These are phyloP conservation scores for Ganoderma lingzhi DNA, from an alignment of 1,284 basidiomycete genomes.

Conservation along the genomic window DNA sequence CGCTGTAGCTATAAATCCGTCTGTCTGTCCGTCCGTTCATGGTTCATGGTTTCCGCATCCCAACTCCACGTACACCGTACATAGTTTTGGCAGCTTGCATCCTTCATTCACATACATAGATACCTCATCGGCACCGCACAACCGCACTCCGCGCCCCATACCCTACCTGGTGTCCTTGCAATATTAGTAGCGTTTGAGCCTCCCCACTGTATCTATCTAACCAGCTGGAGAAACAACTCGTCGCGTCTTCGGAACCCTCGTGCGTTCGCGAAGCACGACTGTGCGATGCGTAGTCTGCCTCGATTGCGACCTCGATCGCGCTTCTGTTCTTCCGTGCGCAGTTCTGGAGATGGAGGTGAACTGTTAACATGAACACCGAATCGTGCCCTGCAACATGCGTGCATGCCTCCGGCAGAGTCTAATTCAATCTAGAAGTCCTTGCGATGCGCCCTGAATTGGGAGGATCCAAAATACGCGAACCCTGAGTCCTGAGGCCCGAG, in stretches of 20 bases:
- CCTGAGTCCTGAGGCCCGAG: not conserved
- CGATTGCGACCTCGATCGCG: not conserved
- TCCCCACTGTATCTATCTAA: constrained; percentile 26
- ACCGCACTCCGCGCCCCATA: constrained; percentile 15
- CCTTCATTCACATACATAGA: constrained; percentile 15
- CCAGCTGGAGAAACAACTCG: not conserved
- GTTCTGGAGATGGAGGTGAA: not conserved
- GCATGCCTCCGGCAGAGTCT: not conserved
- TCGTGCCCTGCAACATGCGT: not conserved
- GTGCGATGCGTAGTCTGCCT: not conserved
- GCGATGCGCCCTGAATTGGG: not conserved
- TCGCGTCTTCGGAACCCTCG: not conserved
- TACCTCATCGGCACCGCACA: constrained; percentile 22
- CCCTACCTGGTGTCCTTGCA: constrained; percentile 28
- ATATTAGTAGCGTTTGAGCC: constrained; percentile 17
- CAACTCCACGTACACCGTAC: constrained; percentile 19
- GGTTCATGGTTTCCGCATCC: not conserved
- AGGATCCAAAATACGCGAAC: not conserved
- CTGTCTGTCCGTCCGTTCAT: too few relatives aligned
- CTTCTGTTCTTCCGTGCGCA: not conserved
- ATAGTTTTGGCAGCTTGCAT: constrained; percentile 14
- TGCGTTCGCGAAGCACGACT: not conserved
- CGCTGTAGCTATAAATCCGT: constrained; percentile 27
- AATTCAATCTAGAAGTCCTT: not conserved
- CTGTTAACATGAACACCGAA: not conserved